These are phyloP conservation scores for Aphanocladium album DNA, from an alignment of 2,329 filamentous ascomycete species.

Conservation along the genomic window DNA sequence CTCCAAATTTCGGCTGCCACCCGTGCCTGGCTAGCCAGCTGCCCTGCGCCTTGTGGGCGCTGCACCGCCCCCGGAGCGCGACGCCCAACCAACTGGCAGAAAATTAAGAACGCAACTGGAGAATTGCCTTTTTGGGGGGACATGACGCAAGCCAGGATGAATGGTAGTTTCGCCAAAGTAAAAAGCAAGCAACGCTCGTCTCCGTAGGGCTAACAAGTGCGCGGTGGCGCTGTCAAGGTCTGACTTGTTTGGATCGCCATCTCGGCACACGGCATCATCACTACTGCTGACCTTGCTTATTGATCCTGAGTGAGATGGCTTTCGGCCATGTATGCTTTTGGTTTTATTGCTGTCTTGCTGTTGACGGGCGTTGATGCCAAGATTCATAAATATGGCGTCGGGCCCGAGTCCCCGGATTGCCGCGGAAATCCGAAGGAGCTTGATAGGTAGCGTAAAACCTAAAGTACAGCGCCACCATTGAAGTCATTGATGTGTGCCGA, in stretches of 20 bases:
- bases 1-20: neutral
- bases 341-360: neutral
- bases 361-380: neutral
- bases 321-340: neutral
- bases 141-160: constrained; percentile 1
- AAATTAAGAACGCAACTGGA: neutral
- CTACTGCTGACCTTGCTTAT: neutral
- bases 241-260: neutral
- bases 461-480: neutral
- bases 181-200: neutral
- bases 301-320: neutral
- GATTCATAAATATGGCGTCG: neutral
- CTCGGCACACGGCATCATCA: neutral
- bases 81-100: neutral
- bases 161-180: neutral
- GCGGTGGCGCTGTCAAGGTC: neutral
- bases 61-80: neutral
- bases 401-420: neutral
- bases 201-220: neutral
- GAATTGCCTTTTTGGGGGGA: neutral
- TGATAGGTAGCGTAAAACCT: neutral
- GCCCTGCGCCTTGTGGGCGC: constrained; percentile 4
- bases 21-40: neutral
- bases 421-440: neutral
- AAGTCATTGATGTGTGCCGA: neutral